Base-by-base conservation (phyloP, 2,329 filamentous ascomycete species). In the Corinectria fuckeliana region DNA sequence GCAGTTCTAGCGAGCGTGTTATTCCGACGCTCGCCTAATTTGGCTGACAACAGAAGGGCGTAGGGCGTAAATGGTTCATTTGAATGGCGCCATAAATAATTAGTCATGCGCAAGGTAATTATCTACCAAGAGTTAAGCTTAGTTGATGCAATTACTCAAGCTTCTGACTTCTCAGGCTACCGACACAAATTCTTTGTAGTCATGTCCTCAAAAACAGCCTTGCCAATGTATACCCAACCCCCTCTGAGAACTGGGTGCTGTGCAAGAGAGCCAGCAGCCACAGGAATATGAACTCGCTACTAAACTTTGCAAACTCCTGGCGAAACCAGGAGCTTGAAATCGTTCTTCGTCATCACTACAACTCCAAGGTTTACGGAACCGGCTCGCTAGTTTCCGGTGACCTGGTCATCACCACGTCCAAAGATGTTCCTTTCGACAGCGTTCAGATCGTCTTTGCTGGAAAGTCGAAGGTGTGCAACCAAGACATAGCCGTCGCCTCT, bases 351-450 rank as follows among this genome's bases (percentile, higher is more conserved):
- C 49, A 52, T 14, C 49, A 52, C 34, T 52, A 52, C 49, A 20
- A 11, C 32, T 39, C 49, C 49, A 52, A 52, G 20, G 36, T 52
- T 14, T 52, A 52, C 36, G 36, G 21, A 21, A 30, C 49, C 14
- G 49, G 36, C 9, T 52, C 49, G 5, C n/a, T 18, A 18, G 36
- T 52, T n/a, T 13, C 25, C 49, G 49, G 49, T 10, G 36, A 52
- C 8, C 13, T 42, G 5, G 25, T 42, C 23, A 13, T 41, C 11
- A 34, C 10, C 14, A 26, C 45, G n/a, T 20, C 14, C 4, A 30
- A 16, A 4, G 10, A 49, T 3, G 26, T 49, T 6, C 18, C 25
- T n/a, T 30, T 49, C 9, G 25, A 49, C 32, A 16, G 7, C 32
- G 10, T 36, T 9, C 32, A 36, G 11, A 36, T 36, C 10, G 32